These are phyloP conservation scores for Leishmania braziliensis DNA, from an alignment of 208 protist genomes.

Conservation along the genomic window DNA sequence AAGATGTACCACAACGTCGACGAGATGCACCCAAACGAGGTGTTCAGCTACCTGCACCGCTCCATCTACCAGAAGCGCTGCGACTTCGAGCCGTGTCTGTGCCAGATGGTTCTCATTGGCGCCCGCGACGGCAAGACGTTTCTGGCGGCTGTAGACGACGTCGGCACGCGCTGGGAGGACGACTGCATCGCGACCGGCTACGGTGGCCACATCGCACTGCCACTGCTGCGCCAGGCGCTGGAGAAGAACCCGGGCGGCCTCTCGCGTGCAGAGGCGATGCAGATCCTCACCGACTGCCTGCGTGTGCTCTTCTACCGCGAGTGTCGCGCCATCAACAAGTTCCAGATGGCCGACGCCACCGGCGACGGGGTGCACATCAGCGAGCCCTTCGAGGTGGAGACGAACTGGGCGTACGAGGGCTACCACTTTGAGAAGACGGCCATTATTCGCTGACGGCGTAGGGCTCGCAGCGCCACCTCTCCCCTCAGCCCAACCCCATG, in stretches of 20 bases:
- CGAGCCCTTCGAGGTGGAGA: constrained; percentile 93
- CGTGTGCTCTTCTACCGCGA: constrained; percentile 98
- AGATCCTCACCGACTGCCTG: constrained; percentile 91
- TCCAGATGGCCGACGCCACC: constrained; percentile 90
- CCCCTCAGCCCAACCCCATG: no score
- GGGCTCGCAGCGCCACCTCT: no score
- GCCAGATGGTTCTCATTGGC: constrained; percentile 95
- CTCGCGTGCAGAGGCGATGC: constrained; percentile 83
- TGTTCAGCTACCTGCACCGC: constrained; percentile 94
- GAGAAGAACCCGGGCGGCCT: constrained; percentile 79
- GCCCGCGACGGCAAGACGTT: constrained; percentile 86
- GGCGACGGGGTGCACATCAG: constrained; percentile 75
- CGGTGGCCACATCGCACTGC: constrained; percentile 95
- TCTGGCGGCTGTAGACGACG: constrained; percentile 94
- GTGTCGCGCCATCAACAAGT: constrained; percentile 95
- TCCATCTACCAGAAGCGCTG: constrained; percentile 94
- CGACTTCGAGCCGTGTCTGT: constrained; percentile 97
- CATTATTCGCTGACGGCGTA: constrained; percentile 71
- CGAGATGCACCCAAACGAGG: constrained; percentile 78
- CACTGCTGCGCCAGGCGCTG: constrained; percentile 92
- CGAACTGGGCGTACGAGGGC: constrained; percentile 93
- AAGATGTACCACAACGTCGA: constrained; percentile 80
- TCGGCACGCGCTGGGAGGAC: constrained; percentile 95
- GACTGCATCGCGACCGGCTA: constrained; percentile 95
- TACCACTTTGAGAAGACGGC: constrained; percentile 88